Evolutionary conservation across 768 basidiomycete genomes (phyloP), one percentile per base, ranked within the genome.

Genomic region (Lentinula lateritia): DNA sequence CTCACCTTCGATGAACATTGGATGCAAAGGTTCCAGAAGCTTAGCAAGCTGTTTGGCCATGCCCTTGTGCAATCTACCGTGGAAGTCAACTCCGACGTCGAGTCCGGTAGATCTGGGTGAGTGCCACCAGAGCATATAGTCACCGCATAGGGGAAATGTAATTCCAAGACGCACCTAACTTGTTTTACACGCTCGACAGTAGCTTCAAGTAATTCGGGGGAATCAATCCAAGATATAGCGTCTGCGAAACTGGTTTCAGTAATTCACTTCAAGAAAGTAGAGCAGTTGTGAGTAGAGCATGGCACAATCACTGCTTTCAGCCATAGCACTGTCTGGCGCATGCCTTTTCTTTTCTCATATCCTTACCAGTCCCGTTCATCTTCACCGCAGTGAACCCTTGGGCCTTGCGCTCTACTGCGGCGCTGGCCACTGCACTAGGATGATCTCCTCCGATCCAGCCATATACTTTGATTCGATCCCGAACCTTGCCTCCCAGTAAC

Each of bases 331-430:
- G 28, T 28, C 3, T 28, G 28, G 28, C 28, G 3, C 3, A 28
- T 28, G 28, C 28, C 3, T 28, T 28, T 28, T 28, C 28, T 28
- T 28, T 28, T 28, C 28, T 39, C 38, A 39, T 4, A 13, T 36
- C 68, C 76, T 13, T 42, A 82, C 84, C 76, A 3, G 80, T 83
- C 3, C 78, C 87, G 67, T 89, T 89, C 87, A 88, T 89, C 74
- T 90, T 89, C 34, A 89, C 85, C 1, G 83, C 84, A 0, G 81
- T 83, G 70, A 90, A 89, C 2, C 87, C 86, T 68, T 89, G 83
- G 10, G 72, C 74, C 63, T 84, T 85, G 5, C 87, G 76, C 20
- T 70, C 72, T 54, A 75, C 71, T 1, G 88, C 87, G 60, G 80
- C 80, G 6, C 76, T 76, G 28, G 78, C 70, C 1, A 87, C 83